Conservation (phyloP, 495 filamentous ascomycete genomes). For the Penicillium pancosmium region DNA sequence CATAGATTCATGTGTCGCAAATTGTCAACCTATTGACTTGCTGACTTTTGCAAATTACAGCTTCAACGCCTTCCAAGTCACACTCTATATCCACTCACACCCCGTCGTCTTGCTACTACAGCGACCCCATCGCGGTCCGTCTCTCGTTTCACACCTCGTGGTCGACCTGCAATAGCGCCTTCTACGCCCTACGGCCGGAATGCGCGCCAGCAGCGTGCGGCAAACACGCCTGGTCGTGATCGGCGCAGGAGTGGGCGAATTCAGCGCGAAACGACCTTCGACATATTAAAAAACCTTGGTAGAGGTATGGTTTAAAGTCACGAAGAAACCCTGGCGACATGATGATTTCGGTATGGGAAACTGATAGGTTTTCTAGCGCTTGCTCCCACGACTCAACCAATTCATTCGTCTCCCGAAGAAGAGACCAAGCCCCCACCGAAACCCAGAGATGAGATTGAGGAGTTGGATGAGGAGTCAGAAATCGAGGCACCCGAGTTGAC, state of each 20-base stretch:
- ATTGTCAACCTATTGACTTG: conserved; percentile 6
- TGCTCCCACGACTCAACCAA: conserved; percentile 58
- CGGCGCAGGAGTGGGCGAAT: conserved; percentile 66
- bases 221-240: conserved; percentile 71
- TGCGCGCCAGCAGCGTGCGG: conserved; percentile 72
- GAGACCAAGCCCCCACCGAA: conserved; percentile 30
- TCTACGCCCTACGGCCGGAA: conserved; percentile 75
- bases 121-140: conserved; percentile 41
- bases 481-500: conserved; percentile 67
- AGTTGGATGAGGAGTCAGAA: conserved; percentile 66
- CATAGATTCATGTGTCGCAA: background rate
- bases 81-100: conserved; percentile 41
- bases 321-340: background rate
- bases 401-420: conserved; percentile 60
- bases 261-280: conserved; percentile 75
- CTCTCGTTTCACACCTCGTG: conserved; percentile 41
- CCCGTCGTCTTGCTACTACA: conserved; percentile 38
- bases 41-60: conserved; percentile 14
- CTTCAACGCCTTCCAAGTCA: conserved; percentile 42
- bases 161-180: conserved; percentile 43
- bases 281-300: conserved; percentile 68
- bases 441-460: conserved; percentile 49
- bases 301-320: conserved; percentile 40
- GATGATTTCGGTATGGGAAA: background rate
- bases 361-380: conserved; percentile 42